Percentiles rank a stretch among this genome's conserved stretches.
Conservation (phyloP, 352 stramenopile genomes). For the Globisporangium cederbergense region DNA sequence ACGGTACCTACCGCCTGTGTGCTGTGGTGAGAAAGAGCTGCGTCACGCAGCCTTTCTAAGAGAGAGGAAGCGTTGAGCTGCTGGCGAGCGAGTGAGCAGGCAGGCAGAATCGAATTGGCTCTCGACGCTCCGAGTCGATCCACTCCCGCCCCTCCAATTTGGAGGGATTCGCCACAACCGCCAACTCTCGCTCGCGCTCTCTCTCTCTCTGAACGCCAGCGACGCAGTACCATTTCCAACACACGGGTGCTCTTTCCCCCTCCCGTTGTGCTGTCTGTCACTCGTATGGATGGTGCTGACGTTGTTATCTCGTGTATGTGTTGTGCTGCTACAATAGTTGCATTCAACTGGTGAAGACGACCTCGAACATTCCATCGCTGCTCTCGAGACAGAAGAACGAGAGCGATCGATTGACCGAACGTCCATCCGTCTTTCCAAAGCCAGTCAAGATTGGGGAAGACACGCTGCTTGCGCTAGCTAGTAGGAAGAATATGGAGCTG, state of each 20-base stretch:
- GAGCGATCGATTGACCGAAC: not conserved
- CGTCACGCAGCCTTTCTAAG: not conserved
- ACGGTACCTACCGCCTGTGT: not conserved
- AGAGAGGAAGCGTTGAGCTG: not conserved
- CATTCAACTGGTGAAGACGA: not conserved
- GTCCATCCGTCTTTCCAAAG: not conserved
- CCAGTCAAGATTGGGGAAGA: conserved; percentile 12
- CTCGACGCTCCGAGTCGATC: not conserved
- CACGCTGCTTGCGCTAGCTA: not conserved
- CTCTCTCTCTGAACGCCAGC: conserved; percentile 1
- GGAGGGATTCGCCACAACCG: not conserved
- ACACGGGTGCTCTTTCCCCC: not conserved
- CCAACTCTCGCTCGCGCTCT: not conserved
- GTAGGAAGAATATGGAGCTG: conserved; percentile 12
- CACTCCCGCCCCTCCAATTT: not conserved
- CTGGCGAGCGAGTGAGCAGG: not conserved
- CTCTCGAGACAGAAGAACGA: not conserved
- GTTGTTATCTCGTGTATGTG: not conserved
- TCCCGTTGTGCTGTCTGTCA: not conserved
- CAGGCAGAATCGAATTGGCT: conserved; percentile 7
- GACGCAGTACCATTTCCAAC: not conserved
- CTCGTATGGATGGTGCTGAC: not conserved
- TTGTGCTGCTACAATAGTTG: not conserved
- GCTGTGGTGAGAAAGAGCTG: conserved; percentile 4
- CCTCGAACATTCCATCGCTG: not conserved